Evolutionary conservation across 1,139 yeast genomes (phyloP).

Genomic region (Saccharomyces hybrid): DNA sequence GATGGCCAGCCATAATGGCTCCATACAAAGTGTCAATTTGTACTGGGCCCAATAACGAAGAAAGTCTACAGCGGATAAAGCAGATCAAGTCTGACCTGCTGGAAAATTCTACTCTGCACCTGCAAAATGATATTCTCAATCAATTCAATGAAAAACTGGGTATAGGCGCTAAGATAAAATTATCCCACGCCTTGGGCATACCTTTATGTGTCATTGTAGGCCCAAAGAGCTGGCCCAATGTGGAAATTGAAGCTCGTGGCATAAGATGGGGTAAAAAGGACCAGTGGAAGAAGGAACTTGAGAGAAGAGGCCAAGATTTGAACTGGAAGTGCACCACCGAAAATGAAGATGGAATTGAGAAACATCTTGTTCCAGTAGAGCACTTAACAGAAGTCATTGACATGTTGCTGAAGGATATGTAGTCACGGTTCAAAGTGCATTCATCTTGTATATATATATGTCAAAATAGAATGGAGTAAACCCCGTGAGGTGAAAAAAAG

Average conservation of each 20-base stretch:
- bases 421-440: no score
- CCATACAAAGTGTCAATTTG: slow-evolving; percentile 64
- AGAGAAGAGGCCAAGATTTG: no score
- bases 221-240: slow-evolving; percentile 43
- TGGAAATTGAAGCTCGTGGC: slow-evolving; percentile 56
- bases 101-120: no score
- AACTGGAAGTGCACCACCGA: slow-evolving; percentile 36
- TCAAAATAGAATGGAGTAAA: no score
- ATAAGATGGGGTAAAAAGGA: no score
- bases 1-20: slow-evolving; percentile 75
- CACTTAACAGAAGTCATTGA: no score
- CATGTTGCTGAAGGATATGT: no score
- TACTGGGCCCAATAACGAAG: slow-evolving; percentile 28
- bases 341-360: slow-evolving; percentile 29
- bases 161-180: slow-evolving; percentile 44
- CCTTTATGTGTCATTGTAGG: slow-evolving; percentile 61
- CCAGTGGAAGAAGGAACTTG: no score
- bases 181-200: slow-evolving; percentile 54
- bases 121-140: slow-evolving; percentile 16
- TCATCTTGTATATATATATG: neutral
- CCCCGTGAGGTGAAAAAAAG: no score
- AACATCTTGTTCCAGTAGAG: slow-evolving; percentile 47
- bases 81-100: no score
- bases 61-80: slow-evolving; percentile 18
- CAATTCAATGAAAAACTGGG: slow-evolving; percentile 36